A percentile compares a stretch with the other conserved stretches of the same genome.
These are phyloP conservation scores for Ottelia alismoides DNA, from an alignment of 106 monocot species.

Conservation along the genomic window DNA sequence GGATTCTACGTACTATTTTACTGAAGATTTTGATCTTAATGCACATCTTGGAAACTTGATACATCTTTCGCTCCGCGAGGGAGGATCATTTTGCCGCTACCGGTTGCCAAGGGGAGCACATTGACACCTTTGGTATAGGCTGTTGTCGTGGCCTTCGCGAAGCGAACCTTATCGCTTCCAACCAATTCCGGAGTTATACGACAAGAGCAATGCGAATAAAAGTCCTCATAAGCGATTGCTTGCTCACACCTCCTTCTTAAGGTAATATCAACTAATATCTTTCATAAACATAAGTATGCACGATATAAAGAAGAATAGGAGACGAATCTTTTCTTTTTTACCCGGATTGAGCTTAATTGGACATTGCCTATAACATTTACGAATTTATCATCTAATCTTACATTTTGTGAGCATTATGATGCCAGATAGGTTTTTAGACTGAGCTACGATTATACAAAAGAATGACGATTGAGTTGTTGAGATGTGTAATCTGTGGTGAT, in stretches of 20 bases:
- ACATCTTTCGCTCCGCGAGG: too few relatives aligned
- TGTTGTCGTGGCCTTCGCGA: constrained; percentile 31
- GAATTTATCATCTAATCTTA: neutral
- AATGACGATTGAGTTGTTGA: neutral
- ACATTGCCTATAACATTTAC: neutral
- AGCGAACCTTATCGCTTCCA: constrained; percentile 33
- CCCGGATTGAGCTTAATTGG: neutral
- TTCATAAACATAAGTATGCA: neutral
- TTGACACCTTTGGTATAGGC: constrained; percentile 48
- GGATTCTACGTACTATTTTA: too few relatives aligned
- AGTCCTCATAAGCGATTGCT: constrained; percentile 27
- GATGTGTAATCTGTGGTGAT: constrained; percentile 26
- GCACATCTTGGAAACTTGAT: too few relatives aligned
- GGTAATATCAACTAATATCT: neutral
- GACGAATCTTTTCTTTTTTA: neutral
- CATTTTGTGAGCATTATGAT: constrained; percentile 1
- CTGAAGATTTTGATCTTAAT: too few relatives aligned
- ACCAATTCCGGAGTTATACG: constrained; percentile 36
- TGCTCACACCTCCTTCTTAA: constrained; percentile 40
- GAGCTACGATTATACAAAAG: constrained; percentile 14
- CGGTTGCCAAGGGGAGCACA: constrained; percentile 32
- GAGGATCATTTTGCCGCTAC: constrained; percentile 14
- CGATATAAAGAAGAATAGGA: too few relatives aligned
- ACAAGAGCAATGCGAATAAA: constrained; percentile 10
- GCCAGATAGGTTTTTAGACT: constrained; percentile 51